Evolutionary conservation across 371 early-diverging fungal genomes (phyloP).

Genomic region (Mucor saturninus): DNA sequence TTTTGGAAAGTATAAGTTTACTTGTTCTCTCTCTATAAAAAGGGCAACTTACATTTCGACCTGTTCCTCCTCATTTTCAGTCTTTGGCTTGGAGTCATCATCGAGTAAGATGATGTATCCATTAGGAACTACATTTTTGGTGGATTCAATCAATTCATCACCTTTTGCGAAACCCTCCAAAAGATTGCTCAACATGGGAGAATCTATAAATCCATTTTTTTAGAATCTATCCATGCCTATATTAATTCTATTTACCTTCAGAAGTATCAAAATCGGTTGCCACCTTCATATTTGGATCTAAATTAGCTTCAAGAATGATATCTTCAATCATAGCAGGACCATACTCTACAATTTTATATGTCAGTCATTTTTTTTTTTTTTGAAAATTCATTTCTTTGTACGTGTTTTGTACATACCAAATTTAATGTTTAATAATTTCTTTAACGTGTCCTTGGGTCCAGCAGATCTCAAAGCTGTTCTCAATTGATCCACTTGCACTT

Average conservation of each 20-base stretch:
- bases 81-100: slow-evolving; percentile 47
- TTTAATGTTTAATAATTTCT: slow-evolving; percentile 75
- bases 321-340: slow-evolving; percentile 93
- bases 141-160: slow-evolving; percentile 60
- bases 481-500: slow-evolving; percentile 64
- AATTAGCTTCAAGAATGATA: slow-evolving; percentile 69
- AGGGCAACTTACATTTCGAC: slow-evolving; percentile 55
- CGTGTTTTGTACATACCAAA: slow-evolving; percentile 53
- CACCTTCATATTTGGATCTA: slow-evolving; percentile 71
- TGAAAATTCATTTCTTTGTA: not conserved
- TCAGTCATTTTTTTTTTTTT: not conserved
- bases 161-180: slow-evolving; percentile 57
- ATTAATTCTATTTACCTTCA: slow-evolving; percentile 36
- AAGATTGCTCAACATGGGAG: slow-evolving; percentile 35
- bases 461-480: slow-evolving; percentile 58
- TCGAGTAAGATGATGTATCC: slow-evolving; percentile 67
- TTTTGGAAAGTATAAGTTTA: too few species aligned
- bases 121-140: slow-evolving; percentile 47
- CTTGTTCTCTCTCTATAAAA: not conserved
- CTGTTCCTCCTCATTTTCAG: slow-evolving; percentile 47
- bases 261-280: slow-evolving; percentile 59
- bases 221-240: not conserved
- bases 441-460: slow-evolving; percentile 75
- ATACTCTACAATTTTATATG: slow-evolving; percentile 55
- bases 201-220: slow-evolving; percentile 19